phyloP scores from a whole-genome alignment of 1,284 basidiomycete genomes.

The Ceraceosorus bombacis region DNA sequence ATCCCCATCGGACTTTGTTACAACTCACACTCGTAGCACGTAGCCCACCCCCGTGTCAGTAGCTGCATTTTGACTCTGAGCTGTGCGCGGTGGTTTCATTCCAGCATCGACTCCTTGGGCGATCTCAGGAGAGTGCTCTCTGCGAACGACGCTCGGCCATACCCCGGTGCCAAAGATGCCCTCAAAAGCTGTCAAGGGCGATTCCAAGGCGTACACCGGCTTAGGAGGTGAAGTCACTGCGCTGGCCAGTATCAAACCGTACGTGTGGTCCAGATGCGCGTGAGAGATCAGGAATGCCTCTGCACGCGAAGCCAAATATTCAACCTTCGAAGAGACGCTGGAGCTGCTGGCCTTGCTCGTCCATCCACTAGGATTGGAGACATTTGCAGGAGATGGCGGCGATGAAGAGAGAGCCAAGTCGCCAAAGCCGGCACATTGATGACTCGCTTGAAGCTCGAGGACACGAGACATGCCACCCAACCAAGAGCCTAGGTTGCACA shows the following conservation, averaged over 20 bases:
- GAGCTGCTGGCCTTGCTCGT: no score
- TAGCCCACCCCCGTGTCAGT: no score
- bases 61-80: no score
- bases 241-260: constrained; percentile 64
- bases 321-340: no score
- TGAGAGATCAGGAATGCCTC: constrained; percentile 31
- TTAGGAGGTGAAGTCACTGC: constrained; percentile 48
- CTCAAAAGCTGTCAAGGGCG: constrained; percentile 63
- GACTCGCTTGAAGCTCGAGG: constrained; percentile 14
- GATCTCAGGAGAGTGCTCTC: constrained; percentile 52
- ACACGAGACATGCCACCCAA: constrained; percentile 39
- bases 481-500: constrained; percentile 23
- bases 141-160: constrained; percentile 74
- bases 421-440: no score
- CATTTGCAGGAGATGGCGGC: no score
- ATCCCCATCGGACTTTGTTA: no score
- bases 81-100: no score
- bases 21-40: no score
- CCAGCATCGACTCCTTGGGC: no score
- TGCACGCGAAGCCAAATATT: constrained; percentile 23
- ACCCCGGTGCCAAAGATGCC: constrained; percentile 67
- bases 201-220: constrained; percentile 59
- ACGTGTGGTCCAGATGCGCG: constrained; percentile 68
- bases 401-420: no score
- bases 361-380: no score